Evolutionary conservation across 1,139 yeast genomes (phyloP), one percentile per base, ranked within the genome.

Genomic region (Kodamaea suecica): DNA sequence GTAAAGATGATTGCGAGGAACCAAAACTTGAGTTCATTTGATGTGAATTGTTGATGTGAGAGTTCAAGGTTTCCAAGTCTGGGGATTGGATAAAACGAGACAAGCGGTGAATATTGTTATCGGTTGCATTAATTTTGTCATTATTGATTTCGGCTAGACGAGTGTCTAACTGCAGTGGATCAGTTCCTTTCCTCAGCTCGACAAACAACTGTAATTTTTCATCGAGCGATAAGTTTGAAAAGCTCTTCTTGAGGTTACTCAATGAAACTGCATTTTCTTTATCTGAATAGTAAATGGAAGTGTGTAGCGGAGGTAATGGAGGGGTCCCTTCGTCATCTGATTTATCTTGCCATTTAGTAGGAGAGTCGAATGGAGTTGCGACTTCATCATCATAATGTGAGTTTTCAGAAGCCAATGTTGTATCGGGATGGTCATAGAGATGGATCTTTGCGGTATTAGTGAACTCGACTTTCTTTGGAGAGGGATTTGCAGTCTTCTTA

Each of bases 1-100:
- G 73, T 33, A 70, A 56, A 5, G 74, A 68, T 3, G 73, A 66
- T 44, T 67, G 72, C 3, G 74, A 68, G 8, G 73, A 65, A 9
- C 70, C 71, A 4, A 65, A 64, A 16, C 34, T 36, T 9, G 33
- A 26, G 30, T 36, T 29, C 28, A 11, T 20, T 9, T 27, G 31
- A 20, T 27, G 19, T 12, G 26, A 15, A 17, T 15, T 10, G 17
- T 21, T 14, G 17, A n/a, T 15, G 15, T 10, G 19, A 4, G 29
- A 20, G 5, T 21, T 5, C 23, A 30, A 14, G 19, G 14, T 24
- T 20, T 11, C 4, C 14, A 37, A 10, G 8, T 47, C 39, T 9
- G 59, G 55, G 21, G 53, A 50, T 35, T 62, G 62, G 35, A 70
- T 51, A 14, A 61, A 57, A 19, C 54, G 50, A 1, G 73, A 64